phyloP scores from a whole-genome alignment of 2,329 filamentous ascomycete genomes.

The Truncatella angustata region DNA sequence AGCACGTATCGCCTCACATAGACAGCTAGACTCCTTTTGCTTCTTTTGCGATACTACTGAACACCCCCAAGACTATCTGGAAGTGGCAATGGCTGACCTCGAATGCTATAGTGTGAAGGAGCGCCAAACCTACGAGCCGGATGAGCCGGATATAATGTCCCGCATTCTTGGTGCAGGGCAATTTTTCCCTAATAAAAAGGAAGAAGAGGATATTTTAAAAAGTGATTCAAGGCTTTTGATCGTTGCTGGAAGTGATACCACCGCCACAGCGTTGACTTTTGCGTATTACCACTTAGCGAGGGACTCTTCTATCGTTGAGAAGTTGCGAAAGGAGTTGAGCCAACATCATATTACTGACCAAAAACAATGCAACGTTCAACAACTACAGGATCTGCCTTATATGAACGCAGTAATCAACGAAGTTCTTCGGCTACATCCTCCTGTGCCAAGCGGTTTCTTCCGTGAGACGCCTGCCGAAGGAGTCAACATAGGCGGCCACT shows the following conservation, averaged over 20 bases:
- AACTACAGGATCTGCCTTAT: conserved; percentile 2
- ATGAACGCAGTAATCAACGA: conserved; percentile 15
- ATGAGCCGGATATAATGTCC: no score
- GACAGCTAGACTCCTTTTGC: no score
- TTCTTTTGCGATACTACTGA: no score
- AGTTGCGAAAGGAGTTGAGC: background rate
- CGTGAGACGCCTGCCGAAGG: conserved; percentile 10
- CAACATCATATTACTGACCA: background rate
- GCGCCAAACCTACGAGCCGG: no score
- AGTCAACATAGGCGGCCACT: conserved; percentile 9
- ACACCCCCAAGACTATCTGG: no score
- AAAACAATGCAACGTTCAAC: background rate
- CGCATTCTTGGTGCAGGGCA: no score
- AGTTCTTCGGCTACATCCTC: conserved; percentile 12
- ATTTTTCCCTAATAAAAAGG: no score
- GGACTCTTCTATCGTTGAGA: background rate
- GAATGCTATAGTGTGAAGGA: no score
- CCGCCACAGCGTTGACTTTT: background rate
- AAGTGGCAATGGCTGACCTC: no score
- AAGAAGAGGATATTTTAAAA: no score
- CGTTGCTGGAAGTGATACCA: background rate
- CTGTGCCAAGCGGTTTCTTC: conserved; percentile 9
- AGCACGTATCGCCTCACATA: no score
- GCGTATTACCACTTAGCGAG: background rate
- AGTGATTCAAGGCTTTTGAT: no score